phyloP scores from a whole-genome alignment of 2,329 filamentous ascomycete genomes.

The Colletotrichum brevisporum region DNA sequence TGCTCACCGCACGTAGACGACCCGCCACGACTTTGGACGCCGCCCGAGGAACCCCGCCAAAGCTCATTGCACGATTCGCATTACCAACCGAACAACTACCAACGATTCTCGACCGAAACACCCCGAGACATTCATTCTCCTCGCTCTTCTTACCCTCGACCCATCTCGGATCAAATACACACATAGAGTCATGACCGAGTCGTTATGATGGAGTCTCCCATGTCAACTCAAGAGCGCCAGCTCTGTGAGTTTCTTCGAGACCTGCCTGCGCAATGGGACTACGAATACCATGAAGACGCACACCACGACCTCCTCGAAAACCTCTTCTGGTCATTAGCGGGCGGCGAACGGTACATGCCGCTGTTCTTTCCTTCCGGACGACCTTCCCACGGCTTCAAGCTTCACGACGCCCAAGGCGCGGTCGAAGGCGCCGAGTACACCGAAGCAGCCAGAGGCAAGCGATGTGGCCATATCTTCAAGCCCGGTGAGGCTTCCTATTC shows the following conservation, averaged over 20 bases:
- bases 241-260: constrained; percentile 87
- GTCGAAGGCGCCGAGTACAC: constrained; percentile 96
- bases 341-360: constrained; percentile 79
- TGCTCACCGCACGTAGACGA: constrained; percentile 35
- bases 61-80: constrained; percentile 27
- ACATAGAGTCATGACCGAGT: constrained; percentile 29
- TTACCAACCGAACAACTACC: constrained; percentile 17
- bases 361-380: constrained; percentile 87
- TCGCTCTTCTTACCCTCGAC: neutral
- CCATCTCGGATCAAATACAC: neutral
- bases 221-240: constrained; percentile 81
- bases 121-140: neutral
- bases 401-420: constrained; percentile 91
- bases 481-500: constrained; percentile 92
- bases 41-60: constrained; percentile 34
- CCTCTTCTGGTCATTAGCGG: constrained; percentile 90
- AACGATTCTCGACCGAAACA: constrained; percentile 2
- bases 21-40: constrained; percentile 19
- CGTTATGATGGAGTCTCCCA: constrained; percentile 63
- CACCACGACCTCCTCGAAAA: constrained; percentile 79
- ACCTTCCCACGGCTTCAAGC: constrained; percentile 76
- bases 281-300: constrained; percentile 82
- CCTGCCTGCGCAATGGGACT: constrained; percentile 79
- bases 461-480: constrained; percentile 98
- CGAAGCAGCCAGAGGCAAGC: constrained; percentile 89